Base-by-base conservation (phyloP, 805 yeast genomes). In the Clavispora asparagi region DNA sequence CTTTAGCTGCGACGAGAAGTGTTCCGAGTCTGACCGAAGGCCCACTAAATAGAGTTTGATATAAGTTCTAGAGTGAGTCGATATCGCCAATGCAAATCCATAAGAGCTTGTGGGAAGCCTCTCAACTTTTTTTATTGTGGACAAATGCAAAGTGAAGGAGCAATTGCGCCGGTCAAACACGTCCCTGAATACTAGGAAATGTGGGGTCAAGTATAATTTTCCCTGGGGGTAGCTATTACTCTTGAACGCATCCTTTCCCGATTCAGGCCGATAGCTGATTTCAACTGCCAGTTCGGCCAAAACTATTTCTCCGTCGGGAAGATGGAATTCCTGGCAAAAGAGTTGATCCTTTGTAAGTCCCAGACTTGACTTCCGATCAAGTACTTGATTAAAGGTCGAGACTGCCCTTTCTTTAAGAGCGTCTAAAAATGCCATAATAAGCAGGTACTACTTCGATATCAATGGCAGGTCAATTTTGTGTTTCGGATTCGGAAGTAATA, bases 51-150 rank as follows among this genome's bases (percentile, higher is more conserved):
- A 88, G 19, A 91, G 67, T 2, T 83, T 73, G 1, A 90, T 58
- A 43, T 74, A 74, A 46, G 85, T 61, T 13, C 83, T 86, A 28
- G 85, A 81, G 47, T 82, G 81, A 1, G 95, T 79, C 6, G 78
- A 73, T 12, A 92, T 66, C n/a, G 82, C 70, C 16, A 94, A 72
- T 1, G 96, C 90, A 65, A 90, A 87, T 16, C 87, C 83, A 60
- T 83, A 86, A 1, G 87, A 74, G 46, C 82, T 75, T 1, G 88
- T 75, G 10, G 95, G 95, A 17, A 89, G 75, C 44, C 97, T 74
- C 61, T 92, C 97, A 14, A 94, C 95, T 50, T 89, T 83, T 58
- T 85, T 82, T 33, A 94, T 68, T 1, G 96, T 80, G 1, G 91
- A 80, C 37, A 94, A 66, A 50, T 92, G 94, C 27, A 92, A 55